Evolutionary conservation across 352 stramenopile species (phyloP), one percentile per base, ranked within the genome.

Genomic region (Elongisporangium prolatum): DNA sequence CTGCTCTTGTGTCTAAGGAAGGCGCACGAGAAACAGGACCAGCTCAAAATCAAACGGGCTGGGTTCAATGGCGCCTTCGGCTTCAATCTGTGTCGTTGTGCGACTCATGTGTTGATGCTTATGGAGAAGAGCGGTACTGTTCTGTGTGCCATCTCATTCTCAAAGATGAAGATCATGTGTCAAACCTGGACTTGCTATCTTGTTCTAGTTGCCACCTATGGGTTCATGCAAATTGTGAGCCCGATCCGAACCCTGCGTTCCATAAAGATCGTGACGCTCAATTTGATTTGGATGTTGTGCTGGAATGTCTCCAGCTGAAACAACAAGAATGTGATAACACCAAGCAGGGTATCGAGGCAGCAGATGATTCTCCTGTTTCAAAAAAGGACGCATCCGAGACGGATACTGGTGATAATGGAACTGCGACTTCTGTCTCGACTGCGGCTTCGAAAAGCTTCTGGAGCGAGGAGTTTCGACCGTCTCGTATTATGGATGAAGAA

Each of bases 191-290:
- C 34, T 60, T 93, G 48, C 64, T 94, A 4, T 75, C 82, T 13
- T 96, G 86, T 52, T 84, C 77, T 11, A 87, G 72, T 2, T 96
- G 87, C 25, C 66, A 86, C n/a, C 68, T 88, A 16, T 96, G 82
- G 82, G 78, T 93, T 5, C 87, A 96, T 40, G 70, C 77, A 7
- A 67, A 73, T n/a, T 96, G 87, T 52, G 87, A 96, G 28, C 80
- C 79, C 2, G 85, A 94, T 28, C 69, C 71, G 6, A 71, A 91
- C 18, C 68, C 80, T 58, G 75, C 72, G 8, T 88, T 91, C 49
- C 69, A 84, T 65, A 8, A 65, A 51, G 14, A 67, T 10, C 47
- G 65, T 4, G 34, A 63, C 24, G 67, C 40, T 7, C 62, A 79
- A 4, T 93, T 88, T 24, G 66, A 77, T 21, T 48, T 93, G 16